These are phyloP conservation scores for Yarrowia sp. DNA, from an alignment of 805 yeast genomes.

Conservation along the genomic window DNA sequence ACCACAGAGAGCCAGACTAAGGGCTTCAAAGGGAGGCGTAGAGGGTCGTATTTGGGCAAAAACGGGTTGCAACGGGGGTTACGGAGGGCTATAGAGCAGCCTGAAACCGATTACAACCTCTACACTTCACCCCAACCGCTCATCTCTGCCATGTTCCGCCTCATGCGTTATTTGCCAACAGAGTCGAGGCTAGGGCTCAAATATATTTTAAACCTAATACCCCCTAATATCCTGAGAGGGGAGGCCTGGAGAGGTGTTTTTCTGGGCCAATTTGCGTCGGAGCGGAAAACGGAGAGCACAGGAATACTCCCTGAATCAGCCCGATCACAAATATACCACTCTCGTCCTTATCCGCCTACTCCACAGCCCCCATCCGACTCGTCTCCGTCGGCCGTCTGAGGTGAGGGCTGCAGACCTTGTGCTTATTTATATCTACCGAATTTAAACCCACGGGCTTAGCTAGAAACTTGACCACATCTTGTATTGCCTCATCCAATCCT, in stretches of 20 bases:
- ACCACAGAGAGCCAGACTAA: not conserved
- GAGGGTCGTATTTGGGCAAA: too few species aligned
- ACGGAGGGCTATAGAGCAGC: too few species aligned
- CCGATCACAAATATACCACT: not conserved
- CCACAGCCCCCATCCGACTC: not conserved
- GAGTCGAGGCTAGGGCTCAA: conserved; percentile 26
- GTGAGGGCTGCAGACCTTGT: conserved; percentile 27
- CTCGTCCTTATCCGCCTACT: not conserved
- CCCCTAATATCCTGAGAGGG: conserved; percentile 22
- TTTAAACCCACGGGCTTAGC: conserved; percentile 26
- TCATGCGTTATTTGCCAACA: conserved; percentile 27
- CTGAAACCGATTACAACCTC: not conserved
- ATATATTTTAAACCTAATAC: conserved; percentile 25
- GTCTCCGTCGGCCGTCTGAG: not conserved
- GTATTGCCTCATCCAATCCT: conserved; percentile 13
- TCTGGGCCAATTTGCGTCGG: not conserved
- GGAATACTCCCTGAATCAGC: not conserved
- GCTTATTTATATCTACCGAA: conserved; percentile 26
- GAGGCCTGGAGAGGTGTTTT: not conserved
- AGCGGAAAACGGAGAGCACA: not conserved
- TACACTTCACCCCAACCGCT: not conserved
- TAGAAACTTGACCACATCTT: conserved; percentile 22
- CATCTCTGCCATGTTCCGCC: not conserved
- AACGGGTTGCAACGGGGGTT: too few species aligned
- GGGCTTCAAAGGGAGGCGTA: not conserved